These are phyloP conservation scores for Saccharomyces hybrid DNA, from an alignment of 1,139 yeast species.

Conservation along the genomic window DNA sequence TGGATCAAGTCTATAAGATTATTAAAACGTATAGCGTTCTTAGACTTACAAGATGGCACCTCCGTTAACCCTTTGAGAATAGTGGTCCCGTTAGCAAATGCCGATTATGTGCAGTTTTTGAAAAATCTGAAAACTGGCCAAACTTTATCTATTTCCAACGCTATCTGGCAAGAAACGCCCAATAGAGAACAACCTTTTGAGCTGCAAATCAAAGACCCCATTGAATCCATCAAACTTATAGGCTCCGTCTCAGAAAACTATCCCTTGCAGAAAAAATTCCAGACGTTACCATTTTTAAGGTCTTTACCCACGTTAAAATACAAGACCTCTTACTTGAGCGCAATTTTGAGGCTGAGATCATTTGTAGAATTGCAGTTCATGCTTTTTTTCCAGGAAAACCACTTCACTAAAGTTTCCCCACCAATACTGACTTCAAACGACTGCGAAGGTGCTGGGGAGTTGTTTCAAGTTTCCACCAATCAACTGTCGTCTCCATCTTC, in stretches of 20 bases:
- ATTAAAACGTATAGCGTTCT: conserved; percentile 69
- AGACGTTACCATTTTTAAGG: conserved; percentile 51
- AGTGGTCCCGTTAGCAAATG: conserved; percentile 40
- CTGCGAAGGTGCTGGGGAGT: conserved; percentile 98
- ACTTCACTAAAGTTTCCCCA: conserved; percentile 69
- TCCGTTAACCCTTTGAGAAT: conserved; percentile 49
- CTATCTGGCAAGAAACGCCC: conserved; percentile 26
- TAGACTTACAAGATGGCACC: conserved; percentile 77
- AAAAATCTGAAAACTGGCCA: conserved; percentile 38
- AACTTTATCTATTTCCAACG: conserved; percentile 31
- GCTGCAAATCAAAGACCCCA: conserved; percentile 33
- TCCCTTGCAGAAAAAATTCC: conserved; percentile 79
- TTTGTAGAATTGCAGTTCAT: conserved; percentile 48
- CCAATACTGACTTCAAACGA: conserved; percentile 86
- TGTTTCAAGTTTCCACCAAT: conserved; percentile 41
- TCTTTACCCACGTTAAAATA: conserved; percentile 70
- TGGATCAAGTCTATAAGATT: conserved; percentile 69
- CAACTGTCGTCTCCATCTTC: conserved; percentile 3
- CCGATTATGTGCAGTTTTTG: conserved; percentile 16
- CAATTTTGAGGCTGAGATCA: conserved; percentile 68
- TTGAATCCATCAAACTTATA: conserved; percentile 34
- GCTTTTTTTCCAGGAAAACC: conserved; percentile 46
- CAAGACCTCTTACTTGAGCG: conserved; percentile 57
- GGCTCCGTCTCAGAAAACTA: conserved; percentile 59
- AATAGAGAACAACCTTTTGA: conserved; percentile 40